Evolutionary conservation across 495 filamentous ascomycete genomes (phyloP), one percentile per base, ranked within the genome.

Genomic region (Acidomyces sp.): DNA sequence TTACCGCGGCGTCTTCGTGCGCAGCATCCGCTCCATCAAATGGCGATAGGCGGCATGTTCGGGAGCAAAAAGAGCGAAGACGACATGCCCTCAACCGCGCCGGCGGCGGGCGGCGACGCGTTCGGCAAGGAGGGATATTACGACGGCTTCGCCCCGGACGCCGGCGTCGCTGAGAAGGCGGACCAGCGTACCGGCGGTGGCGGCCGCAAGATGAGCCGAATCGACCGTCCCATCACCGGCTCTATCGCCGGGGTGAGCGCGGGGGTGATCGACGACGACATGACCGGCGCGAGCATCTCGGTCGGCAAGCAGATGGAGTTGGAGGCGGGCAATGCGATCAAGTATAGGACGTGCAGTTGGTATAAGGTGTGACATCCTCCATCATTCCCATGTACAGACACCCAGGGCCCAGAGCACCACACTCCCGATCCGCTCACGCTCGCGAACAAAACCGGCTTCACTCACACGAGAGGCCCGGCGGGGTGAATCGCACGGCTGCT

Each of bases 291-390:
- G 25, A 63, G 55, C 34, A 62, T 68, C 46, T 47, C 58, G 28
- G 62, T 90, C 12, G 75, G 73, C 30, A 77, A 78, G 62, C 85
- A 92, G 61, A 71, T 84, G 43, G 82, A 79, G 35, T 49, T 82
- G 49, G 85, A 93, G 56, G 70, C 76, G n/a, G 73, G 68, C 26
- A 76, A 78, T 61, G 72, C 76, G 13, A 88, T 93, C 64, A 77
- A 87, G 60, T 93, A 93, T 55, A 68, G 83, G 19, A 93, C 83
- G 25, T 93, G 85, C 64, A 85, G 77, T 49, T 93, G 85, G 85
- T 78, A 77, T 54, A 92, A 92, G 73, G 82, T 83, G 48, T 45
- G 65, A 54, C n/a, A n/a, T 45, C 39, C 38, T 39, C 32, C 38
- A 22, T 41, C 41, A 13, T 39, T 16, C 11, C 19, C 11, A 35